A percentile compares a stretch with the other conserved stretches of the same genome.
These are phyloP conservation scores for Aethionema arabicum DNA, from an alignment of 345 rosid genomes.

Conservation along the genomic window DNA sequence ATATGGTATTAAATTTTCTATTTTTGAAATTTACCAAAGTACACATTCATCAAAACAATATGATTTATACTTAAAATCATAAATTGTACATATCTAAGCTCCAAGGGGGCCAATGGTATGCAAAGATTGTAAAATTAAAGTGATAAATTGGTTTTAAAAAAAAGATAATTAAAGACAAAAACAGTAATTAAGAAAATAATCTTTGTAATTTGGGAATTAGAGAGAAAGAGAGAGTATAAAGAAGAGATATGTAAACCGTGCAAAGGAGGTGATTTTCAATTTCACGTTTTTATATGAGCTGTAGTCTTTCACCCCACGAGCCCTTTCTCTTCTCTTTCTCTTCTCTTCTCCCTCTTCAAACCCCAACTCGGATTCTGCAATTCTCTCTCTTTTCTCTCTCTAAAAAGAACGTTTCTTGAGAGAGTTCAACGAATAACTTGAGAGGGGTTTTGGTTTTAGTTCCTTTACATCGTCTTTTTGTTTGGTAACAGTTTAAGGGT, in stretches of 20 bases:
- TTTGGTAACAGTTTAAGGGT: conserved; percentile 6
- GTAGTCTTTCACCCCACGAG: conserved; percentile 23
- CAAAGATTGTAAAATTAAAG: too few relatives aligned
- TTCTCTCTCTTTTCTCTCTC: conserved; percentile 9
- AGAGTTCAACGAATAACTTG: conserved; percentile 22
- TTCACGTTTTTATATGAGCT: conserved; percentile 19
- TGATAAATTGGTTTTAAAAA: too few relatives aligned
- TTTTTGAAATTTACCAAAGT: too few relatives aligned
- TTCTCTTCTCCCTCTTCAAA: conserved; percentile 9
- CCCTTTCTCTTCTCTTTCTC: conserved; percentile 5
- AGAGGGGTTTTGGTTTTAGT: conserved; percentile 10
- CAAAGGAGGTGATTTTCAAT: conserved; percentile 19
- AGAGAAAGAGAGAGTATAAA: background rate
- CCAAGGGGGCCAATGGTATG: too few relatives aligned
- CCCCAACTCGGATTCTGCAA: conserved; percentile 22
- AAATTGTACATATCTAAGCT: too few relatives aligned
- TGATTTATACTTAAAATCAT: too few relatives aligned
- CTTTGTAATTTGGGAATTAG: too few relatives aligned
- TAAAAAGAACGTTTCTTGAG: conserved; percentile 2
- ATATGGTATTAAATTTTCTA: too few relatives aligned
- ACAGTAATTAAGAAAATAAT: too few relatives aligned
- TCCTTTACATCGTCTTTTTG: background rate
- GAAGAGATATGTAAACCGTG: conserved; percentile 12
- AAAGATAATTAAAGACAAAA: too few relatives aligned
- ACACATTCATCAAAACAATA: too few relatives aligned